phyloP scores from a whole-genome alignment of 2,329 filamentous ascomycete species.

The Penicillium sp. region DNA sequence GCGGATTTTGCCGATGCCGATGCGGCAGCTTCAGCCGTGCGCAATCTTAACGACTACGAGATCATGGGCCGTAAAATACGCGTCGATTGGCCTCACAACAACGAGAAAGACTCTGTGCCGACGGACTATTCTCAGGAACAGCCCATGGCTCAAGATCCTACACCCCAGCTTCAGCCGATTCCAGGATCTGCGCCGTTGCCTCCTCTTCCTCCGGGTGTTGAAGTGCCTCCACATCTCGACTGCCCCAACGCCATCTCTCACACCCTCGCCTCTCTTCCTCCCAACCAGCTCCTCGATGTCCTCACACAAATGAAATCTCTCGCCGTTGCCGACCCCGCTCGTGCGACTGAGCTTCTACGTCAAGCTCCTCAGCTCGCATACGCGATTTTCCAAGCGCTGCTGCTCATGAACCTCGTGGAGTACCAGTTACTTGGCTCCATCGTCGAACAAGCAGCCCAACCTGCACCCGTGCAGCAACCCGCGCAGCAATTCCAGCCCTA shows the following conservation, averaged over 20 bases:
- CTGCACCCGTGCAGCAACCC: constrained; percentile 39
- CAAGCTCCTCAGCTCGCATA: constrained; percentile 90
- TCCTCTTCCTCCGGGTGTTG: constrained; percentile 75
- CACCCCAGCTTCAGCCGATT: constrained; percentile 32
- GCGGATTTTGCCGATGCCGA: constrained; percentile 92
- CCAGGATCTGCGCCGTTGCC: constrained; percentile 58
- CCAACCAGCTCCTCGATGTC: constrained; percentile 85
- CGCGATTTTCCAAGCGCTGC: constrained; percentile 87
- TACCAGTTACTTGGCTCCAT: constrained; percentile 76
- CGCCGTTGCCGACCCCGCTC: constrained; percentile 71
- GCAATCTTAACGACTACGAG: constrained; percentile 92
- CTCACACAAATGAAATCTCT: constrained; percentile 90
- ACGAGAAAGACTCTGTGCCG: constrained; percentile 62
- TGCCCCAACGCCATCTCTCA: constrained; percentile 88
- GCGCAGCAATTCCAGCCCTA: constrained; percentile 38
- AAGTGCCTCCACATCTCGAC: constrained; percentile 74
- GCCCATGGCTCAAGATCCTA: constrained; percentile 33
- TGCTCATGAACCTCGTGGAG: constrained; percentile 89
- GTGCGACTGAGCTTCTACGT: constrained; percentile 78
- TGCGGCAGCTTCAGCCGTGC: constrained; percentile 85
- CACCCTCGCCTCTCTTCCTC: constrained; percentile 79
- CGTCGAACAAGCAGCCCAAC: constrained; percentile 57
- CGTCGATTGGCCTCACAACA: constrained; percentile 94
- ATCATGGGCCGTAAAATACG: constrained; percentile 90
- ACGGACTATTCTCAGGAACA: constrained; percentile 46